Percentiles rank a stretch among this genome's conserved stretches.
These are phyloP conservation scores for Aspergillus fumigatiaffinis DNA, from an alignment of 2,329 filamentous ascomycete genomes.

Conservation along the genomic window DNA sequence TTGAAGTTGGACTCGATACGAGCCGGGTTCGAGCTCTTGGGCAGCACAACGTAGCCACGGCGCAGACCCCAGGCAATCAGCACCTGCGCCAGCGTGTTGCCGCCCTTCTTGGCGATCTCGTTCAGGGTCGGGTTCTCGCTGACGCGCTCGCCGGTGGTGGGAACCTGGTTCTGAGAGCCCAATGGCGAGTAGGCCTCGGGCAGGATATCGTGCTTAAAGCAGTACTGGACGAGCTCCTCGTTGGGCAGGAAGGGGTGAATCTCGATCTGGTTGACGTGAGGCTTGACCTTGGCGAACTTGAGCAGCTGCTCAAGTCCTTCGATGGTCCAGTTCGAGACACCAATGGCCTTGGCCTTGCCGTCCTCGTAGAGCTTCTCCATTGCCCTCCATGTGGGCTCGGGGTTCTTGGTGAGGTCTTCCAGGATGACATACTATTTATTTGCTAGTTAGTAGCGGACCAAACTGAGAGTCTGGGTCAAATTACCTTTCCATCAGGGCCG, in stretches of 20 bases:
- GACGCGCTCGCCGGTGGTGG: conserved; percentile 64
- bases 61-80: conserved; percentile 63
- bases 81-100: conserved; percentile 58
- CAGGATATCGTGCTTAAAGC: conserved; percentile 39
- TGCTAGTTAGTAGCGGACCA: conserved; percentile 6
- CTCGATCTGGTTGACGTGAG: conserved; percentile 45
- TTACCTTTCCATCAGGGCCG: conserved; percentile 50
- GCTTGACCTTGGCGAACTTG: conserved; percentile 39
- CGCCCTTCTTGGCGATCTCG: conserved; percentile 55
- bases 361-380: conserved; percentile 59
- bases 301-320: conserved; percentile 46
- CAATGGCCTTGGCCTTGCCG: conserved; percentile 66
- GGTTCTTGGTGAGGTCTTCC: conserved; percentile 63
- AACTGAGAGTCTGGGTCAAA: not conserved
- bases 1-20: conserved; percentile 67
- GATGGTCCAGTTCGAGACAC: conserved; percentile 72
- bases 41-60: conserved; percentile 64
- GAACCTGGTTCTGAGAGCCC: conserved; percentile 66
- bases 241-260: conserved; percentile 48
- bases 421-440: conserved; percentile 56
- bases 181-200: conserved; percentile 43
- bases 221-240: conserved; percentile 41
- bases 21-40: conserved; percentile 65
- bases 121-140: conserved; percentile 57
- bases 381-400: conserved; percentile 60